Percentiles rank a stretch among this genome's conserved stretches.
phyloP scores from a whole-genome alignment of 208 protist species.

The Leptomonas seymouri region DNA sequence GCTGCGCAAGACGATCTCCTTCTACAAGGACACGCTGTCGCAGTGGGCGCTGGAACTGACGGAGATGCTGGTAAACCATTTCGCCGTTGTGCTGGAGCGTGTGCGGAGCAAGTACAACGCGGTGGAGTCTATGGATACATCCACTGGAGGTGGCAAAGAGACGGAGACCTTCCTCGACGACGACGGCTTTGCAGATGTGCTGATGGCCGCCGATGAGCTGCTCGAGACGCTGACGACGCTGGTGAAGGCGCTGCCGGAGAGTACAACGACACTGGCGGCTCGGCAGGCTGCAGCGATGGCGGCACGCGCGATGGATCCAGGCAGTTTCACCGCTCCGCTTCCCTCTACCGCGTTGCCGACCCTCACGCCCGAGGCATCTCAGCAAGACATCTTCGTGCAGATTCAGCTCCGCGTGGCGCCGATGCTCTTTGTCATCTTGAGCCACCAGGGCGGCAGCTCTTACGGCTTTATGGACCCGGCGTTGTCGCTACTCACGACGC shows the following conservation, averaged over 20 bases:
- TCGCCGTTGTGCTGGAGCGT: slow-evolving; percentile 58
- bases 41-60: slow-evolving; percentile 86
- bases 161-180: slow-evolving; percentile 39
- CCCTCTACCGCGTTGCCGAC: background rate
- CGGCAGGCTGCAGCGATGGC: slow-evolving; percentile 13
- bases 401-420: slow-evolving; percentile 67
- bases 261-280: slow-evolving; percentile 8
- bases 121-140: slow-evolving; percentile 28
- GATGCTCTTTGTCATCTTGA: slow-evolving; percentile 79
- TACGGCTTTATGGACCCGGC: slow-evolving; percentile 90
- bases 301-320: slow-evolving; percentile 8
- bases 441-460: slow-evolving; percentile 60
- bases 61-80: slow-evolving; percentile 85
- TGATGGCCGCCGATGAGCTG: slow-evolving; percentile 85
- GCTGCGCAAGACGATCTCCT: slow-evolving; percentile 84
- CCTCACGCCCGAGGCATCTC: slow-evolving; percentile 15
- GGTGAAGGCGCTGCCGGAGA: slow-evolving; percentile 66
- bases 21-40: slow-evolving; percentile 85
- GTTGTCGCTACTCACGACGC: slow-evolving; percentile 80
- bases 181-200: slow-evolving; percentile 57
- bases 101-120: slow-evolving; percentile 53
- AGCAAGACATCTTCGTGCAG: slow-evolving; percentile 55
- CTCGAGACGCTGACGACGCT: slow-evolving; percentile 82
- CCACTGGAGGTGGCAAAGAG: background rate
- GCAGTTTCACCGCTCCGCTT: slow-evolving; percentile 1